Evolutionary conservation across 352 stramenopile species (phyloP).

Genomic region (Phytophthora litchii): DNA sequence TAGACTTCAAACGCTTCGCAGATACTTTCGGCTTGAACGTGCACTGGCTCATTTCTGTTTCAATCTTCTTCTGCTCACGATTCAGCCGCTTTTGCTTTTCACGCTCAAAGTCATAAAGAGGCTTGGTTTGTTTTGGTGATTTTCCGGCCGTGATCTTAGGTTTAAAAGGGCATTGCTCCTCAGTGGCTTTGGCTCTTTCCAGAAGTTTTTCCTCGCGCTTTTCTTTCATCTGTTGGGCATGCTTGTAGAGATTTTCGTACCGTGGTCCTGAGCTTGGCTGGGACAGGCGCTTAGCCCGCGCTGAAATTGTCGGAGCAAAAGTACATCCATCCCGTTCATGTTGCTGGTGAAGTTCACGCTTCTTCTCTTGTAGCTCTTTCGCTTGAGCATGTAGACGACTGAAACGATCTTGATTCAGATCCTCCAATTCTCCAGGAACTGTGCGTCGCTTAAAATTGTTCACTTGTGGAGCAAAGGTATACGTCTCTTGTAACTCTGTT

Average conservation of each 20-base stretch:
- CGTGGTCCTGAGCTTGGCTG: slow-evolving; percentile 43
- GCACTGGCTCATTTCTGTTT: slow-evolving; percentile 65
- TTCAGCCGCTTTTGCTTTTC: slow-evolving; percentile 73
- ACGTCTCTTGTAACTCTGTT: slow-evolving; percentile 57
- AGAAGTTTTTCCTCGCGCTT: slow-evolving; percentile 75
- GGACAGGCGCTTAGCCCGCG: slow-evolving; percentile 60
- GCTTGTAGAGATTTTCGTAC: slow-evolving; percentile 81
- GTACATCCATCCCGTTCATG: slow-evolving; percentile 58
- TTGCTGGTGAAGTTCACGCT: slow-evolving; percentile 61
- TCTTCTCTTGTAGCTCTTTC: slow-evolving; percentile 56
- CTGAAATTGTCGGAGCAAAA: slow-evolving; percentile 74
- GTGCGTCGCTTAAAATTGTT: slow-evolving; percentile 56
- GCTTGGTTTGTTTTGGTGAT: slow-evolving; percentile 55
- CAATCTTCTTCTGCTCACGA: slow-evolving; percentile 76
- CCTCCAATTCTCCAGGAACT: slow-evolving; percentile 32
- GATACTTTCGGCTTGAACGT: slow-evolving; percentile 74
- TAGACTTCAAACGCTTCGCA: slow-evolving; percentile 48
- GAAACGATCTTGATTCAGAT: slow-evolving; percentile 51
- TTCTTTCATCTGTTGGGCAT: slow-evolving; percentile 66
- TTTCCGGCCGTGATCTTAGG: slow-evolving; percentile 75
- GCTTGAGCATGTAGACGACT: slow-evolving; percentile 57
- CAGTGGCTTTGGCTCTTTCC: slow-evolving; percentile 55
- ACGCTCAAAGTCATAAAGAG: slow-evolving; percentile 74
- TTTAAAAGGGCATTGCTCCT: slow-evolving; percentile 79
- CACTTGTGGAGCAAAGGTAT: slow-evolving; percentile 65